Evolutionary conservation across 106 monocot genomes (phyloP).

Genomic region (Dendrobium nobile): DNA sequence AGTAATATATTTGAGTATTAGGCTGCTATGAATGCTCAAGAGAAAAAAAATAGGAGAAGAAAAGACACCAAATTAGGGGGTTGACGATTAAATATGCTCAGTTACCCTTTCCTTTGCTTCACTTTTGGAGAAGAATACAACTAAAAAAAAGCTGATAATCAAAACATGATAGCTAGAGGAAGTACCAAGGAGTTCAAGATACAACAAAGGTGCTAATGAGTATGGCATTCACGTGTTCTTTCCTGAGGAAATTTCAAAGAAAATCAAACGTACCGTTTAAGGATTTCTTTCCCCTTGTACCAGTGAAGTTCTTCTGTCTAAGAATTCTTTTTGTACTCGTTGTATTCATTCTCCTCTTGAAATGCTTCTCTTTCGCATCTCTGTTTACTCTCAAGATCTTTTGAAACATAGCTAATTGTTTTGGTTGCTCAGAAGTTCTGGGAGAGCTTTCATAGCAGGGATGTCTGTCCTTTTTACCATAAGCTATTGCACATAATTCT

Average conservation of each 20-base stretch:
- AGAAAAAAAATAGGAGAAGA: too few species aligned
- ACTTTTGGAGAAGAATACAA: too few species aligned
- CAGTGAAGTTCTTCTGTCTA: neutral
- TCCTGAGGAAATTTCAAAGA: neutral
- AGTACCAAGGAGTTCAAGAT: too few species aligned
- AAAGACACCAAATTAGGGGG: too few species aligned
- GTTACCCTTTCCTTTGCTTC: too few species aligned
- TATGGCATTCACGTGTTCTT: too few species aligned
- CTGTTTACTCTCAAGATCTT: neutral
- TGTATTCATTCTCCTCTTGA: neutral
- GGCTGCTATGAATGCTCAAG: too few species aligned
- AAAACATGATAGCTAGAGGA: too few species aligned
- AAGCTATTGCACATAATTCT: neutral
- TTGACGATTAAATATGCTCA: too few species aligned
- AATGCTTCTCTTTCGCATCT: neutral
- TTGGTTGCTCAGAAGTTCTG: neutral
- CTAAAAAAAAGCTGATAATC: too few species aligned
- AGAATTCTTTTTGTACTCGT: neutral
- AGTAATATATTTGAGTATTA: too few species aligned
- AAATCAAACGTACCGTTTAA: neutral
- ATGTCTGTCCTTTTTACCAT: neutral
- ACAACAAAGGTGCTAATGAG: too few species aligned
- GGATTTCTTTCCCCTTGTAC: neutral
- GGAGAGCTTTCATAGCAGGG: neutral
- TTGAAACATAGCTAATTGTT: neutral